phyloP scores from a whole-genome alignment of 225 moss, liverwort and hornwort genomes.

The Antitrichia curtipendula region DNA sequence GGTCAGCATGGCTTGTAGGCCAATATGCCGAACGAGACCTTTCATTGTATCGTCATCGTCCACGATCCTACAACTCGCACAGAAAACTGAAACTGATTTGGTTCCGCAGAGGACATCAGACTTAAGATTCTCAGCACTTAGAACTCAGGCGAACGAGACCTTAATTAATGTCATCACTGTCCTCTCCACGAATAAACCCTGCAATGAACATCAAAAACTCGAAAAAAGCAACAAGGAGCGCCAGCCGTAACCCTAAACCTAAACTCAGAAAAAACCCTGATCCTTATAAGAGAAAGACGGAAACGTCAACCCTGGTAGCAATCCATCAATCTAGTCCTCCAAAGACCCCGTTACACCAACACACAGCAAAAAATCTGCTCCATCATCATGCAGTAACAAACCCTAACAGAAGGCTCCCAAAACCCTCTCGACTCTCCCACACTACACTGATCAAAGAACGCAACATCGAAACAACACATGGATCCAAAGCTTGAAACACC shows the following conservation, averaged over 20 bases:
- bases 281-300: too few relatives aligned
- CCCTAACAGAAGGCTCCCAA: not conserved
- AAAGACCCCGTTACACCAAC: too few relatives aligned
- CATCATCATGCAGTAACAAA: not conserved
- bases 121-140: slow-evolving; percentile 26
- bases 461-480: too few relatives aligned
- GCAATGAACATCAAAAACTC: not conserved
- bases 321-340: too few relatives aligned
- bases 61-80: not conserved
- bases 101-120: slow-evolving; percentile 1
- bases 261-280: not conserved
- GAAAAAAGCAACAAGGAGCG: not conserved
- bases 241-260: not conserved
- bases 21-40: slow-evolving; percentile 43
- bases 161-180: slow-evolving; percentile 23
- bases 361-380: not conserved
- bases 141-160: slow-evolving; percentile 46
- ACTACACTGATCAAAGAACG: not conserved
- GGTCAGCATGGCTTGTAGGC: slow-evolving; percentile 32
- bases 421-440: not conserved
- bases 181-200: not conserved
- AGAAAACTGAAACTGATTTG: not conserved
- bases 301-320: too few relatives aligned
- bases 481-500: not conserved
- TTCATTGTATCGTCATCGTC: slow-evolving; percentile 9